Base-by-base conservation (phyloP, 495 filamentous ascomycete genomes). In the Hypoxylon lienhwacheense region DNA sequence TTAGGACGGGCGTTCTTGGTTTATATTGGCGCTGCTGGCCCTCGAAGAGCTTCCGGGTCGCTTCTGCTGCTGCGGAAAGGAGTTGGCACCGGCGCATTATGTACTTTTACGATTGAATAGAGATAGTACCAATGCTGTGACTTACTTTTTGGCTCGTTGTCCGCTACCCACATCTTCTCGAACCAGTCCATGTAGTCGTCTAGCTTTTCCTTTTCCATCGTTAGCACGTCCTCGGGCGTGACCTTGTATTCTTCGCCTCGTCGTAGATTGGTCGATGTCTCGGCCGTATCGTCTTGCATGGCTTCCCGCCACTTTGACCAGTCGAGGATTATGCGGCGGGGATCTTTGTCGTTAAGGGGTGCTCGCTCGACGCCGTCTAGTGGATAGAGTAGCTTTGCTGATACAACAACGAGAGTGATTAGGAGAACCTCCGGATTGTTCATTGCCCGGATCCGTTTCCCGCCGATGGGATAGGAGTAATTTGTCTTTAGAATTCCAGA, bases 111-210 rank as follows among this genome's bases (percentile, higher is more conserved):
- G n/a, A n/a, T n/a, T n/a, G n/a, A n/a, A n/a, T n/a, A 11, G 14
- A n/a, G 20, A 19, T 35, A 46, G 21, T 11, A 41, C 7, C 21
- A 31, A 5, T 16, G 12, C 7, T 16, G 4, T 12, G 19, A 48
- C 63, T 45, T 65, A 80, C 77, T 70, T 55, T 70, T 73, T 4
- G 67, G 63, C 14, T 73, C 66, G 8, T 63, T 60, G 12, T 79
- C 70, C 45, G 81, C 77, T 36, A 87, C 63, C 81, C 85, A 95
- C 21, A 75, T 89, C 57, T 80, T 78, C 65, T 92, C 85, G 62
- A 89, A 95, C 88, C 89, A 97, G 66, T 91, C 83, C 76, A 98
- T 75, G 52, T 95, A 95, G 40, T 87, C 80, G 55, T 93, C 86
- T 43, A 97, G 66, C 51, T 95, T 81, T 7, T 73, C 64, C 12